Base-by-base conservation (phyloP, 768 basidiomycete species). In the Naganishia randhawae region DNA sequence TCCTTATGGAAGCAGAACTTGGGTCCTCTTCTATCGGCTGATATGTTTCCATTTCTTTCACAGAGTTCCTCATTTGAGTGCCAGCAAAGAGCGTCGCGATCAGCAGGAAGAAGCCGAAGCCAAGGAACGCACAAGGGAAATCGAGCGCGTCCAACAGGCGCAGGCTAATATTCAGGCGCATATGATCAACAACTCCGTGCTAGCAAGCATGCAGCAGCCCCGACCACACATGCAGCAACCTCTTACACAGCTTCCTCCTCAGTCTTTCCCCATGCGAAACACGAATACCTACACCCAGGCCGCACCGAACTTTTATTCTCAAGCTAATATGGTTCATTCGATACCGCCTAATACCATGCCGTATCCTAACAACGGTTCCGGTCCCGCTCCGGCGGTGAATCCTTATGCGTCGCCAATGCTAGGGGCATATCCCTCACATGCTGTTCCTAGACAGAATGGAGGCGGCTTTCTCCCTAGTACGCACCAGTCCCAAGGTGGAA, bases 81-180 rank as follows among this genome's bases (percentile, higher is more conserved):
- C 57, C 37, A 61, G 57, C 17, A 61, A 61, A 61, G 57, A 61
- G 29, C 57, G 57, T 16, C 57, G 57, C 16, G 57, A 61, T 61
- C 57, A 61, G 17, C 57, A 61, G 25, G 57, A 61, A 29, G 57
- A 61, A 41, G 57, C 57, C 25, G 57, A 61, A 35, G 57, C 57
- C n/a, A 39, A 61, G 37, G 57, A 61, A 29, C 57, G 57, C 35
- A 39, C 37, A 1, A 6, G 39, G 14, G 57, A 61, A 25, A 39
- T 61, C 19, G 57, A 61, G 37, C 57, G 57, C 2, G 57, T 61
- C 4, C 57, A 61, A 27, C 57, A 61, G 10, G 57, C 57, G 37
- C 57, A 61, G 13, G 57, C 22, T 22, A 61, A 29, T 25, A 61
- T 61, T 7, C 57, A 61, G 29, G 57, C 57, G 32, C 54, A 55